phyloP scores from a whole-genome alignment of 2,329 filamentous ascomycete species.

The Blastomyces parvus region DNA sequence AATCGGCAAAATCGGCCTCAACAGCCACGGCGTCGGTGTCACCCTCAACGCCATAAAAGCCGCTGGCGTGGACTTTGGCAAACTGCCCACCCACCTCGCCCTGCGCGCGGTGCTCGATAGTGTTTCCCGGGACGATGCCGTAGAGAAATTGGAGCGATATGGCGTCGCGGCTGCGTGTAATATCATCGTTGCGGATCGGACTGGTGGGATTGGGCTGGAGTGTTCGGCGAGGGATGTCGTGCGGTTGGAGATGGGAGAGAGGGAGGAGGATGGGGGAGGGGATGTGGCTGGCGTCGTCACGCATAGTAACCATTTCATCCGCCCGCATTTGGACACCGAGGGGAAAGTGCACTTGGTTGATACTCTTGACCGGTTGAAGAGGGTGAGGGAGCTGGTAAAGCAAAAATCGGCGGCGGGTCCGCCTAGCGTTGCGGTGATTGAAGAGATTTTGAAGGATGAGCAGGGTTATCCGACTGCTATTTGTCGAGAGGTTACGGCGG shows the following conservation, averaged over 20 bases:
- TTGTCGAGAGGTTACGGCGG: slow-evolving; percentile 24
- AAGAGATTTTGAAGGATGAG: slow-evolving; percentile 27
- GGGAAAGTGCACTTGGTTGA: slow-evolving; percentile 19
- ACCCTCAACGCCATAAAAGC: slow-evolving; percentile 49
- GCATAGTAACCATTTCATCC: slow-evolving; percentile 27
- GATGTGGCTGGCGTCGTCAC: slow-evolving; percentile 13
- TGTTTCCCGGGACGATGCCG: slow-evolving; percentile 36
- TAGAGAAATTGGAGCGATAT: slow-evolving; percentile 33
- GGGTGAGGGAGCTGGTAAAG: slow-evolving; percentile 23
- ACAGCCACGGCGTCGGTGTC: slow-evolving; percentile 45
- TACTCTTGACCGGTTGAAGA: slow-evolving; percentile 19
- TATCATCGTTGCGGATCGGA: slow-evolving; percentile 44
- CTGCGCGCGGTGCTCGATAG: slow-evolving; percentile 46
- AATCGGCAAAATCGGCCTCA: slow-evolving; percentile 51
- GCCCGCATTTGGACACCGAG: slow-evolving; percentile 16
- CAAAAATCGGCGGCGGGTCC: slow-evolving; percentile 13
- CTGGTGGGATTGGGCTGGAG: slow-evolving; percentile 42
- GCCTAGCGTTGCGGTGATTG: slow-evolving; percentile 16
- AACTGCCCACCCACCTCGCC: slow-evolving; percentile 47
- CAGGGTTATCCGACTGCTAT: slow-evolving; percentile 27
- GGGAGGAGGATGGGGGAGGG: slow-evolving; percentile 2
- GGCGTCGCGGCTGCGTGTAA: slow-evolving; percentile 48
- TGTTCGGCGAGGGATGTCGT: slow-evolving; percentile 28
- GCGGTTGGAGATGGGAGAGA: slow-evolving; percentile 13
- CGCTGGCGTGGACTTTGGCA: slow-evolving; percentile 38